Evolutionary conservation across 805 yeast genomes (phyloP), one percentile per base, ranked within the genome.

Genomic region (Monosporozyma unispora): DNA sequence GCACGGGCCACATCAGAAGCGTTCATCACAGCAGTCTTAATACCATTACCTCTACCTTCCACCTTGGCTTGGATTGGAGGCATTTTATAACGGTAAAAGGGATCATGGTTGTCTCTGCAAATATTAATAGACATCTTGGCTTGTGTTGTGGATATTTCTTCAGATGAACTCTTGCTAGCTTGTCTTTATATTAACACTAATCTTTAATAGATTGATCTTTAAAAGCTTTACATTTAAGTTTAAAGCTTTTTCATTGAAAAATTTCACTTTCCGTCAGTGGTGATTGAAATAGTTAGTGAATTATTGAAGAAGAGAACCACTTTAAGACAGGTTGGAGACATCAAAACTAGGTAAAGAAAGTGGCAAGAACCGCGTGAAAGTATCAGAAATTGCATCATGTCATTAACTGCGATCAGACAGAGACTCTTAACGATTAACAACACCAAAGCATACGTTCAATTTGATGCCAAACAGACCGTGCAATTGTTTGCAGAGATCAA

Each of bases 11-110:
- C 96, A 64, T 93, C 98, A 38, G 85, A 73, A 49, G 88, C 81
- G 71, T 93, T 93, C 57, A 88, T 80, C 50, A 93, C 83, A 49
- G 91, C 95, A 22, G 99, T 93, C 70, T 89, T 90, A 72, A 93
- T 93, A 82, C 99, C 99, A 74, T 93, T 93, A 75, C 99, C 99
- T 68, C 96, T 81, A 70, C 99, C 99, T 74, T 93, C 98, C 57
- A 87, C 87, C 78, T 93, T 93, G 59, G 96, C 87, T 73, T 87
- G 95, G 71, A 93, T 84, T 41, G 95, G 85, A 66, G 99, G 99
- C 99, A 93, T 93, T 76, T 93, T 93, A 73, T 93, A 93, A 76
- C 99, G 96, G 81, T 93, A 93, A 70, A 93, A 93, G 43, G 97
- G 97, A 75, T 93, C 99, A 63, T 85, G 82, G 76, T 91, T 93